phyloP scores from a whole-genome alignment of 192 early-diverging fungal species.

The Rhizophagus clarus region DNA sequence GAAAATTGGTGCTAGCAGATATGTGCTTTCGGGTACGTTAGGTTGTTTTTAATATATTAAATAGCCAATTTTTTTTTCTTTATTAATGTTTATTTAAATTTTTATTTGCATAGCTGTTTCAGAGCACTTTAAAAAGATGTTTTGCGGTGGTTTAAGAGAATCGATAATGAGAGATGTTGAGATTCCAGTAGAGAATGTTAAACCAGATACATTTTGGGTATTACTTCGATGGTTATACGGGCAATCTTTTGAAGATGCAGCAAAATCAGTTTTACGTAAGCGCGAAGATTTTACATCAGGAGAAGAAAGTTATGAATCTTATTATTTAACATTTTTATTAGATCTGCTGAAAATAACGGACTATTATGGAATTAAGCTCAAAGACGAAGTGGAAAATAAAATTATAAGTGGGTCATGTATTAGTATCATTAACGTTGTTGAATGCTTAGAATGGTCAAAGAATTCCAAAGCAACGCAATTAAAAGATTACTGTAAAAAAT shows the following conservation, averaged over 20 bases:
- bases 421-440: background rate
- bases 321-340: background rate
- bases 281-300: background rate
- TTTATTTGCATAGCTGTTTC: background rate
- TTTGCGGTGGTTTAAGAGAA: background rate
- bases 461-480: background rate
- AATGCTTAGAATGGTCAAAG: background rate
- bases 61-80: too few species aligned
- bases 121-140: background rate
- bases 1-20: background rate
- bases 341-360: background rate
- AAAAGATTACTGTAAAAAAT: background rate
- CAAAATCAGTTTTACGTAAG: background rate
- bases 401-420: background rate
- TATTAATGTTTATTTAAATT: background rate
- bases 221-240: background rate
- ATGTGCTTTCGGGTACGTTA: background rate
- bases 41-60: background rate
- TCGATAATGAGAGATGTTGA: background rate
- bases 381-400: background rate
- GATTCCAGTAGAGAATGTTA: background rate
- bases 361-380: background rate
- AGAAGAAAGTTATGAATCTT: background rate
- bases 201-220: background rate
- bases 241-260: background rate